A percentile compares a stretch with the other conserved stretches of the same genome.
These are phyloP conservation scores for Trichosporon asahii DNA, from an alignment of 1,284 basidiomycete species.

Conservation along the genomic window DNA sequence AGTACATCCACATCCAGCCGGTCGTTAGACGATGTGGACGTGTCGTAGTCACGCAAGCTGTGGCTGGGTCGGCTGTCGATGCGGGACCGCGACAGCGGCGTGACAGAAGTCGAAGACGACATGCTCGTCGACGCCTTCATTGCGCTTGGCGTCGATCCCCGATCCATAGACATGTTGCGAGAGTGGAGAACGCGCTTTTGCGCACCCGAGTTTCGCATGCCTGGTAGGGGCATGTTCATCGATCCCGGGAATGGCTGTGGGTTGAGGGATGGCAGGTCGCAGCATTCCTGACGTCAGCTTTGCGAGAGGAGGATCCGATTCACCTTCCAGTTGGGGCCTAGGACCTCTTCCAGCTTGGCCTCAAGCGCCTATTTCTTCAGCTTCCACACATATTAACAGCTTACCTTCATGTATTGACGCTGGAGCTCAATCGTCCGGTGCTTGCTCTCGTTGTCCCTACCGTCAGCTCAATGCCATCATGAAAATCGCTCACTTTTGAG, in stretches of 20 bases:
- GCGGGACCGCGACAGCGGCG: background rate
- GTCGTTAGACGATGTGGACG: background rate
- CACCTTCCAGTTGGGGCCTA: conserved; percentile 37
- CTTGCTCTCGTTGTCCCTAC: conserved; percentile 42
- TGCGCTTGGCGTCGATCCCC: background rate
- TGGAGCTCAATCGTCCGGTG: conserved; percentile 35
- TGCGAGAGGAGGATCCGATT: background rate
- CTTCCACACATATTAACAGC: no score
- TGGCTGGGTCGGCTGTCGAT: background rate
- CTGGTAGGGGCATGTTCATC: conserved; percentile 30
- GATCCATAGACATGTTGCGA: background rate
- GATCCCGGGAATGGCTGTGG: conserved; percentile 23
- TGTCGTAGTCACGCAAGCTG: background rate
- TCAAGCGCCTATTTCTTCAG: conserved; percentile 31
- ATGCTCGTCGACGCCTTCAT: background rate
- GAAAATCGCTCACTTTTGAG: conserved; percentile 30
- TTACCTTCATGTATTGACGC: conserved; percentile 37
- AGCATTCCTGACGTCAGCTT: conserved; percentile 12
- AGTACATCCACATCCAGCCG: conserved; percentile 9
- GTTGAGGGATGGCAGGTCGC: conserved; percentile 7
- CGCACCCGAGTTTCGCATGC: conserved; percentile 5
- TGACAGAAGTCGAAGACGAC: conserved; percentile 15
- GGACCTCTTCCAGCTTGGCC: conserved; percentile 28
- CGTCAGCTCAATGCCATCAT: background rate
- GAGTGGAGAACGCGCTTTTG: conserved; percentile 17